Base-by-base conservation (phyloP, 441 rosid species). In the Croton setiger region DNA sequence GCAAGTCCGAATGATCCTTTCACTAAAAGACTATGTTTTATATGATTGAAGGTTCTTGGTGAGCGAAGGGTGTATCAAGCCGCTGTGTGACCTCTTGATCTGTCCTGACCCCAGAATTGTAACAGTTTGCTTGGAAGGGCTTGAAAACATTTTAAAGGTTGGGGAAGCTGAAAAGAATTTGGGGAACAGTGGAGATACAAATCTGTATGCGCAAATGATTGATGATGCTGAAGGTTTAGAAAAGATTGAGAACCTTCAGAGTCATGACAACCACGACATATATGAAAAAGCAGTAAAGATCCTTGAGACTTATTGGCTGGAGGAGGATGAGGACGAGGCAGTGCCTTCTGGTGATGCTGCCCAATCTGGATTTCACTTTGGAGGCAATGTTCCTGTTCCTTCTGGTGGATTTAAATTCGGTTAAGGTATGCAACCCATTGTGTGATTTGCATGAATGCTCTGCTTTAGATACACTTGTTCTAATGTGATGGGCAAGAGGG, bases 51-150 rank as follows among this genome's bases (percentile, higher is more conserved):
- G 96, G 82, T 80, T 74, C 72, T 80, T 88, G 75, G 92, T 88
- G 69, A 72, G 73, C 61, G 84, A 86, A 76, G 95, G 92, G 4
- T 85, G 92, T 72, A 86, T 92, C 74, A 88, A 86, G 80, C 98
- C 97, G 37, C 79, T 90, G 74, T 92, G 97, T 35, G 95, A 92
- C 80, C 96, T 92, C 72, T 75, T 92, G 66, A 74, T 78, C 11
- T 88, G 92, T 76, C 93, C 96, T 5, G 97, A 92, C 78, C 92
- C 98, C 10, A 85, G 93, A 78, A 90, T 90, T 66, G 84, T 92
- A 60, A 87, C 85, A 0, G 97, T 92, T 60, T 88, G 96, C 76
- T 74, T 92, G 70, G 95, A 88, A 75, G 95, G 96, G 58, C 86
- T 92, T 27, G 95, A 90, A 66, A 92, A 92, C 83, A 90, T 92